phyloP scores from a whole-genome alignment of 2,329 filamentous ascomycete genomes.

The Colletotrichum sp. region DNA sequence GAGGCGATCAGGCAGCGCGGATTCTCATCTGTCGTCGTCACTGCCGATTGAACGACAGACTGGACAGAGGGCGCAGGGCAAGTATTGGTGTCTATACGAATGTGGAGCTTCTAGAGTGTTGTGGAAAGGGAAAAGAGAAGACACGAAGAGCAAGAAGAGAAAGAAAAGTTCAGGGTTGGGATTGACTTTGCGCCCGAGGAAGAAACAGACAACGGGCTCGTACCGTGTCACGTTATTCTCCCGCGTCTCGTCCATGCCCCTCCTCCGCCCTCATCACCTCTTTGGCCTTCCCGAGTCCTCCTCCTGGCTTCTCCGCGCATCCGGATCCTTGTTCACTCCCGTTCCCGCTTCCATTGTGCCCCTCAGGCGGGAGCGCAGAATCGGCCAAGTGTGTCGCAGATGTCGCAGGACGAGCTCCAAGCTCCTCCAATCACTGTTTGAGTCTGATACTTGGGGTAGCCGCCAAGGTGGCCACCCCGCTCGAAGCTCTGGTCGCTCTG shows the following conservation, averaged over 20 bases:
- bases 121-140: background rate
- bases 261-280: background rate
- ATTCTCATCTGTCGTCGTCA: constrained; percentile 9
- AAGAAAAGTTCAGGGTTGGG: constrained; percentile 1
- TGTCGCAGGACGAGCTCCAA: constrained; percentile 14
- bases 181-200: constrained; percentile 16
- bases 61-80: background rate
- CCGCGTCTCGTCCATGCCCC: background rate
- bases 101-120: background rate
- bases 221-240: constrained; percentile 4
- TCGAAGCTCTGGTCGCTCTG: background rate
- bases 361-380: constrained; percentile 12
- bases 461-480: constrained; percentile 13
- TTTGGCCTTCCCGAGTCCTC: background rate
- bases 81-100: background rate
- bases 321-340: constrained; percentile 14
- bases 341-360: background rate
- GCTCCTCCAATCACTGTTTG: constrained; percentile 16
- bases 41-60: background rate
- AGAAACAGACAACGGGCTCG: background rate
- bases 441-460: background rate
- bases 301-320: background rate
- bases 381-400: constrained; percentile 21
- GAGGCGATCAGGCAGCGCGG: background rate
- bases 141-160: background rate